Evolutionary conservation across 768 basidiomycete genomes (phyloP), one percentile per base, ranked within the genome.

Genomic region (Hygrocybe coccinea): DNA sequence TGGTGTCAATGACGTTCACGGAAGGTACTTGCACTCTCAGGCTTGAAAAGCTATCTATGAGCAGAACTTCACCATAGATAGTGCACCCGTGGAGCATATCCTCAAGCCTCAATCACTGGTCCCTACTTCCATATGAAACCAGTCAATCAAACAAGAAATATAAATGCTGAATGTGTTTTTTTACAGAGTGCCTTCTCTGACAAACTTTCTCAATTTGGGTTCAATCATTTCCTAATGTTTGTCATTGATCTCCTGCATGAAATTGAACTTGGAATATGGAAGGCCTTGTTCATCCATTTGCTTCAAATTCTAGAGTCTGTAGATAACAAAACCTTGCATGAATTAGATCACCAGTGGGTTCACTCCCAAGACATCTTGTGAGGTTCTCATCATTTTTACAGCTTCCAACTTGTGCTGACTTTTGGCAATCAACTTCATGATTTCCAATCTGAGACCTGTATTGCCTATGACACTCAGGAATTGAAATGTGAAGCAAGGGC

Each of bases 361-460:
- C 19, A 11, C 25, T 14, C 6, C 12, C 21, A 19, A 9, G 15
- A 6, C 29, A 5, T 29, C 25, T 21, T 38, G 43, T 39, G 36
- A 36, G 45, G 54, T 44, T 36, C 44, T 29, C 39, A 43, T 4
- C 15, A 5, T 41, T 24, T 46, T 34, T 22, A 41, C 25, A 69
- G 70, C 19, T 71, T 57, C 57, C 56, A 61, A 1, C 22, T 36
- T 2, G 62, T 70, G 5, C 55, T 64, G n/a, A 63, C 63, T 12
- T 71, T 36, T 41, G 50, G 25, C 38, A n/a, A 19, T 2, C 38
- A 50, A 19, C 39, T 56, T 38, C 55, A 37, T 1, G 14, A 52
- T 19, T 56, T 51, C 24, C 21, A 25, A 8, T 14, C 34, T 22
- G 19, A 51, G 15, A 43, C 50, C 14, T 51, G 55, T 35, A 9